These are phyloP conservation scores for Mycosphaerella arachidis DNA, from an alignment of 2,329 filamentous ascomycete genomes.

Conservation along the genomic window DNA sequence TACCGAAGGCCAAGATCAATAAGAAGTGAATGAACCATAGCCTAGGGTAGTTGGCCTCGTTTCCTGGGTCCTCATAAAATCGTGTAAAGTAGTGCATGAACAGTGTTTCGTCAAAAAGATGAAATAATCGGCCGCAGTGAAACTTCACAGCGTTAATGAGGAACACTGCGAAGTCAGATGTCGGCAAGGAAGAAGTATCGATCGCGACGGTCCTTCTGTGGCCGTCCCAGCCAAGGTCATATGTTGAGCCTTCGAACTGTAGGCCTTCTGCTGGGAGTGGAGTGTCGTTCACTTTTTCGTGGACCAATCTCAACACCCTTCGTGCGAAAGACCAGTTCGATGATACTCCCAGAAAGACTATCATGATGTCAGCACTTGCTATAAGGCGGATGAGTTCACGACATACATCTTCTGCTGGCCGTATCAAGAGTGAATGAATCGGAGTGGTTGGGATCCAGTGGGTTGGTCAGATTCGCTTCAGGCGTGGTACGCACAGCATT, in stretches of 20 bases:
- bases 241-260: slow-evolving; percentile 50
- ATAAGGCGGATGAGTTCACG: background rate
- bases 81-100: slow-evolving; percentile 45
- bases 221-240: slow-evolving; percentile 51
- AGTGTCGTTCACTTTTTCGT: slow-evolving; percentile 44
- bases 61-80: slow-evolving; percentile 37
- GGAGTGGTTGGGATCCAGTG: slow-evolving; percentile 34
- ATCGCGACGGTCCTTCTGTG: slow-evolving; percentile 30
- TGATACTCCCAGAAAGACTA: slow-evolving; percentile 52
- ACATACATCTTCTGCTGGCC: slow-evolving; percentile 43
- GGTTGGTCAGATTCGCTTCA: slow-evolving; percentile 39
- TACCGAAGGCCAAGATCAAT: slow-evolving; percentile 53
- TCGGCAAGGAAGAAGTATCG: slow-evolving; percentile 43
- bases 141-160: slow-evolving; percentile 56
- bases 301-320: slow-evolving; percentile 46
- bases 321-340: slow-evolving; percentile 55
- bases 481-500: slow-evolving; percentile 7
- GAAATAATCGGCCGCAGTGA: slow-evolving; percentile 51
- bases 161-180: slow-evolving; percentile 49
- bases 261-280: slow-evolving; percentile 43
- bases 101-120: slow-evolving; percentile 51
- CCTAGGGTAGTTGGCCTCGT: slow-evolving; percentile 27
- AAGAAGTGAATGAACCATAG: slow-evolving; percentile 54
- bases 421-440: slow-evolving; percentile 33
- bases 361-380: background rate